phyloP scores from a whole-genome alignment of 1,139 yeast genomes.

The Scheffersomyces quercinus region DNA sequence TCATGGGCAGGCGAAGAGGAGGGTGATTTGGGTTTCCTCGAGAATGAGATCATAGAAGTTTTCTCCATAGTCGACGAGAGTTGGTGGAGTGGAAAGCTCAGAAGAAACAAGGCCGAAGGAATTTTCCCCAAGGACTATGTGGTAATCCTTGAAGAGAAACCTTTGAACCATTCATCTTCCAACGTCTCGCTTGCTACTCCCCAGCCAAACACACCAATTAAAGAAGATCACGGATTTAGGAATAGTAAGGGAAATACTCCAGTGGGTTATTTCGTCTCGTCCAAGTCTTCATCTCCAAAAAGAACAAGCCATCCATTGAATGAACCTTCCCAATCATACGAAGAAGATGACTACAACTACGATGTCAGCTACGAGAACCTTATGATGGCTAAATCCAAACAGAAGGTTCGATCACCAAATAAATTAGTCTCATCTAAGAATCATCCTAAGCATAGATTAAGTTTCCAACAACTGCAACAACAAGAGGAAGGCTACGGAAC shows the following conservation, averaged over 20 bases:
- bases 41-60: slow-evolving; percentile 89
- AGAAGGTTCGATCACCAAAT: slow-evolving; percentile 19
- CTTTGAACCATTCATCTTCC: slow-evolving; percentile 14
- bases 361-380: slow-evolving; percentile 26
- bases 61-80: slow-evolving; percentile 78
- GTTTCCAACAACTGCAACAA: slow-evolving; percentile 8
- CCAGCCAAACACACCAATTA: slow-evolving; percentile 15
- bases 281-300: not conserved
- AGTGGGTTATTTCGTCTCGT: slow-evolving; percentile 5
- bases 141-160: slow-evolving; percentile 41
- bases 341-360: slow-evolving; percentile 24
- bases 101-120: slow-evolving; percentile 82
- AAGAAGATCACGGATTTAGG: slow-evolving; percentile 14
- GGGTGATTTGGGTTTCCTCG: slow-evolving; percentile 88
- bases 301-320: slow-evolving; percentile 14
- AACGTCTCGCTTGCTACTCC: slow-evolving; percentile 12
- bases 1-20: slow-evolving; percentile 93
- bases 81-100: slow-evolving; percentile 87
- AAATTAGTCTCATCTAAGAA: slow-evolving; percentile 19
- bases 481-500: slow-evolving; percentile 16
- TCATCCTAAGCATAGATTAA: slow-evolving; percentile 21
- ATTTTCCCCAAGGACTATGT: slow-evolving; percentile 88
- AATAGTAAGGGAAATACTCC: slow-evolving; percentile 16
- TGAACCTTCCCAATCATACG: slow-evolving; percentile 22
- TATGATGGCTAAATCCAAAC: slow-evolving; percentile 10